These are phyloP conservation scores for Monosporascus sp. DNA, from an alignment of 2,329 filamentous ascomycete genomes.

Conservation along the genomic window DNA sequence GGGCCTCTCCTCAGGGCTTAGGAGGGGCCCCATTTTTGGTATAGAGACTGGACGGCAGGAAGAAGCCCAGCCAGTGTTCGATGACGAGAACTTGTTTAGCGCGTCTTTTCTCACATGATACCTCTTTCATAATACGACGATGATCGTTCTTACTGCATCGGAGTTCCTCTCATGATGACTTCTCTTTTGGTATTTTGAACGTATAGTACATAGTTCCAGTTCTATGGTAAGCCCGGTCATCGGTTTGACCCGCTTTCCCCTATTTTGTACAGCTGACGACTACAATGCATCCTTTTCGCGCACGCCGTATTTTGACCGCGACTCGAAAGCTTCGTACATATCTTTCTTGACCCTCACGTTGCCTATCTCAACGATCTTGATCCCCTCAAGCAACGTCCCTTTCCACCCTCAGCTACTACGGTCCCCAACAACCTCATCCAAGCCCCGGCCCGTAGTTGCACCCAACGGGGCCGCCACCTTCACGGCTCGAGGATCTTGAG, in stretches of 20 bases:
- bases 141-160: not conserved
- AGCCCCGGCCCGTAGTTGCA: not conserved
- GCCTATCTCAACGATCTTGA: not conserved
- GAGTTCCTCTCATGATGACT: not conserved
- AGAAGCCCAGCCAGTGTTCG: not conserved
- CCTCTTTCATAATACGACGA: not conserved
- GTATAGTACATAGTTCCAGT: not conserved
- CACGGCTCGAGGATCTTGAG: conserved; percentile 50
- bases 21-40: too few species aligned
- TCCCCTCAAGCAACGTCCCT: not conserved
- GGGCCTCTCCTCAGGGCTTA: not conserved
- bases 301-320: not conserved
- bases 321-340: not conserved
- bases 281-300: not conserved
- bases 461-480: conserved; percentile 1
- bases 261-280: not conserved
- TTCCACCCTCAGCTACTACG: not conserved
- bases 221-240: not conserved
- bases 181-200: not conserved
- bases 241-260: not conserved
- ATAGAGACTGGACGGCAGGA: not conserved
- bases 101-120: not conserved
- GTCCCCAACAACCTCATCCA: not conserved
- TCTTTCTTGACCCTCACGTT: not conserved
- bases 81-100: not conserved